phyloP scores from a whole-genome alignment of 129 eudicot genomes.

The Ambrosia trifida region DNA sequence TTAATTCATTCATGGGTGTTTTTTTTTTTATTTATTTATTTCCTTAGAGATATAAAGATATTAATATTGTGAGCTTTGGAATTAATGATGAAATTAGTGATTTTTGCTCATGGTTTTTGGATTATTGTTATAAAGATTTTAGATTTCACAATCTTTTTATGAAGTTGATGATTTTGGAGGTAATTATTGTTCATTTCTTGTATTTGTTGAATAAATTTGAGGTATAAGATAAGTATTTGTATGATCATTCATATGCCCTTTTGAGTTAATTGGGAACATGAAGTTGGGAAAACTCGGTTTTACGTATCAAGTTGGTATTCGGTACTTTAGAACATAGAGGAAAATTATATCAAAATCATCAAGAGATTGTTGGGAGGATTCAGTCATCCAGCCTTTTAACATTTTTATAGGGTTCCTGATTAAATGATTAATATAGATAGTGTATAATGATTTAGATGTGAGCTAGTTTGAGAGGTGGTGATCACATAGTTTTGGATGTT shows the following conservation, averaged over 20 bases:
- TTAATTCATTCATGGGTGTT: not conserved
- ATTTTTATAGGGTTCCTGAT: not conserved
- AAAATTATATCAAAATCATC: not conserved
- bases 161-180: slow-evolving; percentile 4
- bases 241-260: not conserved
- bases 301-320: not conserved
- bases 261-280: not conserved
- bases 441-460: slow-evolving; percentile 1
- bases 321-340: slow-evolving; percentile 15
- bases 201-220: not conserved
- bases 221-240: not conserved
- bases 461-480: not conserved
- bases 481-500: not conserved
- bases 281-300: not conserved
- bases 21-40: not conserved
- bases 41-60: not conserved
- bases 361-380: slow-evolving; percentile 23
- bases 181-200: not conserved
- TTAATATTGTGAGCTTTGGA: slow-evolving; percentile 3
- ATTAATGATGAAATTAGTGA: not conserved
- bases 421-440: slow-evolving; percentile 3
- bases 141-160: not conserved
- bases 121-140: not conserved
- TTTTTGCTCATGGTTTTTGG: not conserved
- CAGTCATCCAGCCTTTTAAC: not conserved